Conservation (phyloP, 129 eudicot genomes). For the Centella asiatica region DNA sequence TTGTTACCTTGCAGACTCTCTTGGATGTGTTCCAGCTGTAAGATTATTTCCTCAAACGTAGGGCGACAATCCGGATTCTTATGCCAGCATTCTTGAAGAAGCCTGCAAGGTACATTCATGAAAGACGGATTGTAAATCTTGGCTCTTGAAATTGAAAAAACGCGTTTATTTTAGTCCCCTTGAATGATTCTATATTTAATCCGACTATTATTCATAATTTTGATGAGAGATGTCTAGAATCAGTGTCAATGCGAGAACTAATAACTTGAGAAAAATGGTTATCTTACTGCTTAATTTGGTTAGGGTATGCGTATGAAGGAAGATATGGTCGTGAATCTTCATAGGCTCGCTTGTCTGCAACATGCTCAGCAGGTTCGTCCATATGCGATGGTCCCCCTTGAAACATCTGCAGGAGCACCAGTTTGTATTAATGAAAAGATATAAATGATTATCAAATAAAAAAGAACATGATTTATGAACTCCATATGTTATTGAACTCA, state of each 20-base stretch:
- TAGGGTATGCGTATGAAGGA: conserved; percentile 44
- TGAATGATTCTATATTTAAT: no score
- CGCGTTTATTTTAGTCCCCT: neutral
- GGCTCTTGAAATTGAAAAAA: neutral
- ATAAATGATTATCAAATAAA: neutral
- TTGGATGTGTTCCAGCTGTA: conserved; percentile 22
- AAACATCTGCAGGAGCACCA: conserved; percentile 43
- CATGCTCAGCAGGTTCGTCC: conserved; percentile 51
- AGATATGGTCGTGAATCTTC: conserved; percentile 58
- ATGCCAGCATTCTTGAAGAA: conserved; percentile 43
- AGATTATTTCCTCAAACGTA: conserved; percentile 30
- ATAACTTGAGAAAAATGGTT: no score
- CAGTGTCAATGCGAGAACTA: no score
- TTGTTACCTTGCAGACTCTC: conserved; percentile 7
- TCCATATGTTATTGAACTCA: no score
- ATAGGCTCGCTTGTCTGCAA: conserved; percentile 62
- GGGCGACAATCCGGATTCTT: conserved; percentile 33
- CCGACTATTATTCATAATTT: no score
- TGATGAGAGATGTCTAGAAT: no score
- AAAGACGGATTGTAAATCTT: no score
- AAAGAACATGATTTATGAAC: neutral
- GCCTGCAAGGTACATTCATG: conserved; percentile 24
- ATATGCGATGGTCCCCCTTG: conserved; percentile 60
- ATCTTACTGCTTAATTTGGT: conserved; percentile 47
- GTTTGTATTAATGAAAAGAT: neutral